A percentile compares a stretch with the other conserved stretches of the same genome.
Conservation (phyloP, 177 flowering plant species). For the Telopea speciosissima region DNA sequence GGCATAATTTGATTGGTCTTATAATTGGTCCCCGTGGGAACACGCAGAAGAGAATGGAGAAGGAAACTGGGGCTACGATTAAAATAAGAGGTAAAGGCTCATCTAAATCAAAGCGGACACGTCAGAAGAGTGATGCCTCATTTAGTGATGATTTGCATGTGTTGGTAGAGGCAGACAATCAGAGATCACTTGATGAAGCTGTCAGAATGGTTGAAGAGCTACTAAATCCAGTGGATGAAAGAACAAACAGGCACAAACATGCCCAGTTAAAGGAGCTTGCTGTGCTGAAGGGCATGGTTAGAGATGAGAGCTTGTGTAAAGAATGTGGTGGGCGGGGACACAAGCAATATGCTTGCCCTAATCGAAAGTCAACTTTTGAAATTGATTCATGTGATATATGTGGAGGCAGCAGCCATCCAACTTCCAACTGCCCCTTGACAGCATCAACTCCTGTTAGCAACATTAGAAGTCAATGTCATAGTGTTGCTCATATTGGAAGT, state of each 20-base stretch:
- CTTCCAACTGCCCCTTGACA: conserved; percentile 15
- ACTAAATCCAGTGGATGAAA: conserved; percentile 28
- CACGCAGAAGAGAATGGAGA: conserved; percentile 41
- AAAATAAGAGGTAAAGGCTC: conserved; percentile 36
- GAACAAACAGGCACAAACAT: conserved; percentile 25
- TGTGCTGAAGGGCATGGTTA: conserved; percentile 13
- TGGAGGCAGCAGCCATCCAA: conserved; percentile 19
- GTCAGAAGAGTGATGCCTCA: conserved; percentile 14
- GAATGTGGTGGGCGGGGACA: conserved; percentile 26
- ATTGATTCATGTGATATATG: conserved; percentile 16
- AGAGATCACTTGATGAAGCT: conserved; percentile 35
- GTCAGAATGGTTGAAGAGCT: conserved; percentile 35
- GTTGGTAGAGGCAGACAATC: conserved; percentile 35
- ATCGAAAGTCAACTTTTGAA: conserved; percentile 6
- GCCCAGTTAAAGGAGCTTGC: conserved; percentile 34
- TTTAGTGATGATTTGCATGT: conserved; percentile 42
- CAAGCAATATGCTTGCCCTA: conserved; percentile 19
- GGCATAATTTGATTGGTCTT: conserved; percentile 38
- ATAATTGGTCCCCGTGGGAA: conserved; percentile 44
- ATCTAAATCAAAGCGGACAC: not conserved
- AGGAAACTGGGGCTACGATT: conserved; percentile 41
- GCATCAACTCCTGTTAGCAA: conserved; percentile 5
- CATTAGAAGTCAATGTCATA: not conserved
- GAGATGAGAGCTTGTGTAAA: conserved; percentile 12
- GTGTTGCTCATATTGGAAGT: conserved; percentile 8